Evolutionary conservation across 352 stramenopile species (phyloP), one percentile per base, ranked within the genome.

Genomic region (Pythium scleroteichum): DNA sequence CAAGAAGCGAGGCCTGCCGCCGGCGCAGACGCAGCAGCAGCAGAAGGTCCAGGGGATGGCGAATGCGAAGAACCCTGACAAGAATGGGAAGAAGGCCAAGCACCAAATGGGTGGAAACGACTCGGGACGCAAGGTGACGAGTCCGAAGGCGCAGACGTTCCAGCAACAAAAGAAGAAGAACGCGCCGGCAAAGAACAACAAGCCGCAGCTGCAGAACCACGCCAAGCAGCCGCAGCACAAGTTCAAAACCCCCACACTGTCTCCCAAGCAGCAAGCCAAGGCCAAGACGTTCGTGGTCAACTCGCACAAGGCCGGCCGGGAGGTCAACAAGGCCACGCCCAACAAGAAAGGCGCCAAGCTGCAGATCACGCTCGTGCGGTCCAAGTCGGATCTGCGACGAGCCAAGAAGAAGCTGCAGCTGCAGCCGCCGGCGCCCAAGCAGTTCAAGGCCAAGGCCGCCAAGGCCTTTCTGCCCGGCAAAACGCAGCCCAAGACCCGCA

Each of bases 391-490:
- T 3, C 24, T 71, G 51, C 57, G 56, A 22, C 56, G 53, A 16
- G 41, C 23, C 12, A 65, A 70, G 45, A 49, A 65, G 44, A 27
- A 66, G 40, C 46, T 53, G 39, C 38, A 48, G 23, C n/a, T 29
- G 44, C 39, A 57, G 26, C 39, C 56, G 38, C 52, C 46, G 17
- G 19, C 33, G 22, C 16, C 19, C 29, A 56, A 59, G 45, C 49
- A 58, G 45, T 12, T 68, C 26, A 62, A 68, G 53, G 33, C 57
- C 12, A 47, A 40, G 24, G 59, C 44, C 2, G 46, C 46, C 26
- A 68, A 68, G 57, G 47, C 47, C 17, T 14, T 64, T 27, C 58
- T 85, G 13, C 71, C 73, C 4, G 73, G 69, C 8, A 86, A 82
- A 56, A 39, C 73, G 9, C 61, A 69, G 53, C 49, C 60, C 27